These are phyloP conservation scores for Yarrowia sp. DNA, from an alignment of 805 yeast genomes.

Conservation along the genomic window DNA sequence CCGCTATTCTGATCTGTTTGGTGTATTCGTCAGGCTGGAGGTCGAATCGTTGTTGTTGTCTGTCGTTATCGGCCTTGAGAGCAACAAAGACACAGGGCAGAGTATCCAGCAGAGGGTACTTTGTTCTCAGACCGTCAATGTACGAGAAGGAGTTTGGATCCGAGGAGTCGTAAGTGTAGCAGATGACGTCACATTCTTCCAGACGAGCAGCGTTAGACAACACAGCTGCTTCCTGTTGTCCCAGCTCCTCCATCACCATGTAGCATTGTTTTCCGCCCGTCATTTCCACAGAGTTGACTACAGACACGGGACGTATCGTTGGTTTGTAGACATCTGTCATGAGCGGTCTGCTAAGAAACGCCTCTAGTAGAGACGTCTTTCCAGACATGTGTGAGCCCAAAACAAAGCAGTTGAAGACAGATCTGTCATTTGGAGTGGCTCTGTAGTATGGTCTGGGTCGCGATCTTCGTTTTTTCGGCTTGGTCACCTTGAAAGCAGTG, in stretches of 20 bases:
- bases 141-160: slow-evolving; percentile 93
- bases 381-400: slow-evolving; percentile 86
- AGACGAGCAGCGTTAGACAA: slow-evolving; percentile 64
- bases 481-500: slow-evolving; percentile 61
- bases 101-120: slow-evolving; percentile 54
- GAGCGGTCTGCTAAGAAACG: slow-evolving; percentile 72
- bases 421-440: slow-evolving; percentile 69
- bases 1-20: slow-evolving; percentile 57
- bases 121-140: slow-evolving; percentile 63
- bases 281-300: slow-evolving; percentile 88
- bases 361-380: slow-evolving; percentile 76
- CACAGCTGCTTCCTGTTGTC: slow-evolving; percentile 79
- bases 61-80: slow-evolving; percentile 88
- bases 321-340: slow-evolving; percentile 67
- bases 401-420: slow-evolving; percentile 86
- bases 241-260: slow-evolving; percentile 83
- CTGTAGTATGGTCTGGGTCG: slow-evolving; percentile 65
- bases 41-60: slow-evolving; percentile 87
- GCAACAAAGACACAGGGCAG: slow-evolving; percentile 89
- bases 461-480: slow-evolving; percentile 66
- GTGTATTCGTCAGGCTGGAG: slow-evolving; percentile 87
- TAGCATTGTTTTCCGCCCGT: slow-evolving; percentile 96
- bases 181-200: slow-evolving; percentile 85
- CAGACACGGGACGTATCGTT: slow-evolving; percentile 73
- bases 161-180: slow-evolving; percentile 87